Conservation (phyloP, 306 rosid genomes). For the Cucurbita moschata region DNA sequence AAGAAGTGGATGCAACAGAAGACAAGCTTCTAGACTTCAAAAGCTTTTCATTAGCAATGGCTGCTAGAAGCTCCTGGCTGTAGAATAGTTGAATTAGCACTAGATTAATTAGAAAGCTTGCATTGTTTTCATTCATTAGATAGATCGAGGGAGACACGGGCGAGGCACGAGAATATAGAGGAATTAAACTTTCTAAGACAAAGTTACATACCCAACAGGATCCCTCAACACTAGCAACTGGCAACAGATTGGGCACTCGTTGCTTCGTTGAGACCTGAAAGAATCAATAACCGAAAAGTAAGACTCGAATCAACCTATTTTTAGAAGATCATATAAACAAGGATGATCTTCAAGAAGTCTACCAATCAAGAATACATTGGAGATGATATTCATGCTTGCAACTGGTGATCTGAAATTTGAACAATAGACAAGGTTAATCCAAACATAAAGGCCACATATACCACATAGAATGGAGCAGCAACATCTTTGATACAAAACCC, state of each 20-base stretch:
- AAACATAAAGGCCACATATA: not conserved
- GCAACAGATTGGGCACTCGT: constrained; percentile 91
- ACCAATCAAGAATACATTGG: constrained; percentile 97
- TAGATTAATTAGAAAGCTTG: not conserved
- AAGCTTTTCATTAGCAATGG: constrained; percentile 46
- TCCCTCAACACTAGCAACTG: constrained; percentile 65
- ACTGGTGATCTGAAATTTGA: constrained; percentile 52
- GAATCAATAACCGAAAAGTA: not conserved
- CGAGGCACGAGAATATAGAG: not conserved
- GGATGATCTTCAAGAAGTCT: constrained; percentile 3
- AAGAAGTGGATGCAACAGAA: constrained; percentile 24
- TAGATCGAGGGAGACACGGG: not conserved
- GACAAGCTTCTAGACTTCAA: constrained; percentile 30
- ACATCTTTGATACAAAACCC: not conserved
- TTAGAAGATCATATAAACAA: not conserved
- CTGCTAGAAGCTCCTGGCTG: constrained; percentile 85
- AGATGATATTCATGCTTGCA: constrained; percentile 96
- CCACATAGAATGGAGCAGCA: not conserved
- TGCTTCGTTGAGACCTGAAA: constrained; percentile 81
- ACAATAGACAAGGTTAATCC: not conserved
- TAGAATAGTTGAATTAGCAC: not conserved
- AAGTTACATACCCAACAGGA: constrained; percentile 45
- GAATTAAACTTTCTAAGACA: not conserved
- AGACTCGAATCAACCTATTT: not conserved
- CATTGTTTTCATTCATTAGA: not conserved